Evolutionary conservation across 441 rosid species (phyloP).

Genomic region (Populus hybrid): DNA sequence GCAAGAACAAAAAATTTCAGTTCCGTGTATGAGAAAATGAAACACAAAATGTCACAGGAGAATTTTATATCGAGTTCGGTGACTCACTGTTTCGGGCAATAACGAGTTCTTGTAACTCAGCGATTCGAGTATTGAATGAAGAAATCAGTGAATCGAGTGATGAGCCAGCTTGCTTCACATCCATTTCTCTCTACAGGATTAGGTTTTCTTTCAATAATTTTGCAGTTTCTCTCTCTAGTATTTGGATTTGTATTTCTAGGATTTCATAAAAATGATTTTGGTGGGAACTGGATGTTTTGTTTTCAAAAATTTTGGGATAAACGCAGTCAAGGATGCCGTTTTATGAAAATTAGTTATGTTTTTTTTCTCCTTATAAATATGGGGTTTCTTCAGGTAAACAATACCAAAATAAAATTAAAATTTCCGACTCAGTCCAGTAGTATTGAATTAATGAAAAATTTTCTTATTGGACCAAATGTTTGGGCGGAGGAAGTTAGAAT

Average conservation of each 20-base stretch:
- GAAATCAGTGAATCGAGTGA: constrained; percentile 62
- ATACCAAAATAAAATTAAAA: too few relatives aligned
- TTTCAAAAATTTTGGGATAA: too few relatives aligned
- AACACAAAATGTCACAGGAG: neutral
- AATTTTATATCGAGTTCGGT: neutral
- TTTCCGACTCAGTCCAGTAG: neutral
- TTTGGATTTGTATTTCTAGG: neutral
- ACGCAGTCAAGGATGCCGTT: neutral
- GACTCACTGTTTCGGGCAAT: constrained; percentile 87
- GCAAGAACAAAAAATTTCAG: neutral
- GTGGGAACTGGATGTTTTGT: constrained; percentile 15
- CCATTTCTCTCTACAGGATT: constrained; percentile 37
- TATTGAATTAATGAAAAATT: too few relatives aligned
- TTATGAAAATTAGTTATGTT: too few relatives aligned
- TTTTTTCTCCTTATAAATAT: too few relatives aligned
- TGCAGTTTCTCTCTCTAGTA: neutral
- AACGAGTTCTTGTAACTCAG: constrained; percentile 83
- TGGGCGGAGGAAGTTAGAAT: too few relatives aligned
- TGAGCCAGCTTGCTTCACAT: constrained; percentile 55
- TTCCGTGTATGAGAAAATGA: neutral
- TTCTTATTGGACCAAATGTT: neutral
- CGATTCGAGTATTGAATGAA: constrained; percentile 64
- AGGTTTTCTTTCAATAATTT: neutral
- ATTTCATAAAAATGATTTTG: neutral
- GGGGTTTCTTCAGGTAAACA: too few relatives aligned